Base-by-base conservation (phyloP, 495 filamentous ascomycete genomes). In the Cenococcum geophilum region DNA sequence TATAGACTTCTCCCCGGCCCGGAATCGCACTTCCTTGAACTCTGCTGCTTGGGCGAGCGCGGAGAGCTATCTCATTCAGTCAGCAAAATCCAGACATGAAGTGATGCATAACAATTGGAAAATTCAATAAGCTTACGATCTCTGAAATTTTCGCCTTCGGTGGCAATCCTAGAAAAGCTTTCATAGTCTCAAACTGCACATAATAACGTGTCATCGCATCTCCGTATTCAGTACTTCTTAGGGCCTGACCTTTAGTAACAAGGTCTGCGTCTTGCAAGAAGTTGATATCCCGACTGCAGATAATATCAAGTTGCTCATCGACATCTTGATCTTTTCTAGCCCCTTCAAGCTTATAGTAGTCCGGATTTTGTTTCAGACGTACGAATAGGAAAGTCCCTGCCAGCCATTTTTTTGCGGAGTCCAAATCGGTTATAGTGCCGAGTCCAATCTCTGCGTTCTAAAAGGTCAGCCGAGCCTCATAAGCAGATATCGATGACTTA, bases 171-270 rank as follows among this genome's bases (percentile, higher is more conserved):
- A 96, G 71, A 2, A 97, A 71, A 1, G 78, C 73, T 66, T 86
- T 88, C 91, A 97, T 97, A 0, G 92, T 96, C 47, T 87, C 80
- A 66, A 95, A 95, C n/a, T 85, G 83, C 1, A 98, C 76, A 76
- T 91, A 96, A 70, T 96, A 97, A 55, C 85, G 85, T 40, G 93
- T 89, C 93, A 98, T 98, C 0, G 89, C 88, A 58, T 89, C 79
- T 1, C 93, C 93, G 67, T 87, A 91, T 56, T 86, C 82, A 1
- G 91, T 95, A 32, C 84, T 85, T 52, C 74, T 77, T 40, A 96
- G 79, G 10, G 55, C 66, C 61, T 71, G 1, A 76, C 42, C 57
- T 0, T 51, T 32, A 10, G 47, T 77, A 22, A 95, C 78, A 11
- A 97, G 72, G 1, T 78, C 75, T 20, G 73, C 72, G 16, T 87